Evolutionary conservation across 345 rosid genomes (phyloP), one percentile per base, ranked within the genome.

Genomic region (Pugionium cornutum): DNA sequence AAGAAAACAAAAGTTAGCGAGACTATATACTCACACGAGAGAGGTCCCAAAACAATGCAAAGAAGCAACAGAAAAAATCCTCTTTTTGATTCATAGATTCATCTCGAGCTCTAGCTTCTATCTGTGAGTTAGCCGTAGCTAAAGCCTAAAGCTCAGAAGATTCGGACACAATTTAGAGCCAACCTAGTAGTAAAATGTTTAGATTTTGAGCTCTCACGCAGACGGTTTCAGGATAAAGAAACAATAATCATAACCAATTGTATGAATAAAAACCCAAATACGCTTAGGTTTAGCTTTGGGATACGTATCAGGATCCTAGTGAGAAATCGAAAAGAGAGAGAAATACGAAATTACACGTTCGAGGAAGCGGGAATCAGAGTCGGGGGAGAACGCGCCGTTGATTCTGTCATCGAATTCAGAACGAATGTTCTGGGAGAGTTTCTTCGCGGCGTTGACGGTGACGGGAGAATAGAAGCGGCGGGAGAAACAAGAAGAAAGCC

Each of bases 351-450:
- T 65, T 77, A 89, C 96, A 77, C 95, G 76, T 80, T 89, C 98
- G 64, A 84, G 83, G 82, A 87, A 85, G 62, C 85, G 95, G 6
- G 91, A 53, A 77, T 91, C 92, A 10, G 76, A 62, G 53, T 89
- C 91, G 4, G 81, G 69, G 62, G 82, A 74, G 9, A 71, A 8
- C 32, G 79, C 70, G 48, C 95, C 92, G 51, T 85, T 85, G 62
- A 83, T 78, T 72, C 74, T 85, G 43, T 68, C 77, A 7, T 87
- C 83, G 66, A 81, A 79, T 61, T 77, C 89, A 65, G 84, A 89
- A 40, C 62, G 78, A 25, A 83, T 69, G 47, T 36, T 69, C 11
- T 53, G 76, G 4, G 68, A 53, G 48, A 65, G 56, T 66, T 70
- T 83, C 49, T 64, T 76, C 8, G 66, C 78, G 3, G 78, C 76